Evolutionary conservation across 2,329 filamentous ascomycete genomes (phyloP).

Genomic region (Microcera coccophila): DNA sequence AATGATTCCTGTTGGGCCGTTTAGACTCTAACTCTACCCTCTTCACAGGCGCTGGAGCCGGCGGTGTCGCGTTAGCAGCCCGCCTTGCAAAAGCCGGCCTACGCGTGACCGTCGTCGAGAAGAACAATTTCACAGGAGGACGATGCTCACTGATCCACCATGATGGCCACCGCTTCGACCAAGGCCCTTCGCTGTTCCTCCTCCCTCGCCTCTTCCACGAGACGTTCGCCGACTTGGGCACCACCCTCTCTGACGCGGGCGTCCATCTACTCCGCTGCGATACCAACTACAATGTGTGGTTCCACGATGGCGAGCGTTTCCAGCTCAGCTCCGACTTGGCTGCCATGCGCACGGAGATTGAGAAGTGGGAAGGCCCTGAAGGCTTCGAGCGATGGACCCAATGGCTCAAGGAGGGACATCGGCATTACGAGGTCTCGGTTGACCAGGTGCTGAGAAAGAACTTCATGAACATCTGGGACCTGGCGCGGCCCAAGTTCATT

Average conservation of each 20-base stretch:
- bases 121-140: slow-evolving; percentile 69
- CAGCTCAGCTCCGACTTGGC: slow-evolving; percentile 63
- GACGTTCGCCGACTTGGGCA: slow-evolving; percentile 65
- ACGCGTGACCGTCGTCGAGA: slow-evolving; percentile 72
- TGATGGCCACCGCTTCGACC: slow-evolving; percentile 65
- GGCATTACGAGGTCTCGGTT: slow-evolving; percentile 66
- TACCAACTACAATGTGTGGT: slow-evolving; percentile 73
- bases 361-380: slow-evolving; percentile 67
- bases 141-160: slow-evolving; percentile 63
- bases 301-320: slow-evolving; percentile 62
- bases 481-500: slow-evolving; percentile 58
- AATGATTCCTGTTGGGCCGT: neutral
- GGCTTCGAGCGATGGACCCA: slow-evolving; percentile 66
- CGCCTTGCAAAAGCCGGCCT: slow-evolving; percentile 68
- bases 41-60: slow-evolving; percentile 64
- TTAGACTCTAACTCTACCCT: slow-evolving; percentile 3
- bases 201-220: slow-evolving; percentile 68
- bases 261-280: slow-evolving; percentile 67
- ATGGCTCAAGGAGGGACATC: slow-evolving; percentile 64
- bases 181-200: slow-evolving; percentile 69
- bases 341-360: slow-evolving; percentile 67
- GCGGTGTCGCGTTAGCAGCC: slow-evolving; percentile 67
- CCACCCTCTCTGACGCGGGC: slow-evolving; percentile 61
- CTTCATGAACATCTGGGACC: slow-evolving; percentile 56
- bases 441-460: slow-evolving; percentile 64